Evolutionary conservation across 441 rosid species (phyloP).

Genomic region (Adansonia gregorii): DNA sequence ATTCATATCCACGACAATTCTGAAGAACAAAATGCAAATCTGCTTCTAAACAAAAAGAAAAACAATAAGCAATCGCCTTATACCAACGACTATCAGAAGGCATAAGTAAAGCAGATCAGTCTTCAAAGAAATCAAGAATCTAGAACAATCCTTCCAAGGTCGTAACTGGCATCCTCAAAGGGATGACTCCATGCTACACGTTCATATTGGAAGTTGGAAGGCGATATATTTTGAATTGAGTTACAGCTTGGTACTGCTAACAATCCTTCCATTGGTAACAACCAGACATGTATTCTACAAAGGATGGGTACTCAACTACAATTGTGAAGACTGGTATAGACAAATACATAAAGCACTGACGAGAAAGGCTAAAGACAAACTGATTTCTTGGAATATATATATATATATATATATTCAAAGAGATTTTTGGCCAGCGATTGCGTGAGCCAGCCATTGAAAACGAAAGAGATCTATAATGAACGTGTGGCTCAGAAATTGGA

Average conservation of each 20-base stretch:
- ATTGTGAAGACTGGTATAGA: not conserved
- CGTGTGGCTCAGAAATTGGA: not conserved
- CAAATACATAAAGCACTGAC: conserved; percentile 1
- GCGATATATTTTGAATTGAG: not conserved
- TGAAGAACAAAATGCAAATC: not conserved
- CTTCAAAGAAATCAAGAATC: not conserved
- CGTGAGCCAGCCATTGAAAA: not conserved
- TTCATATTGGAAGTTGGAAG: not conserved
- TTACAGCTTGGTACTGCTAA: not conserved
- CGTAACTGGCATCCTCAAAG: not conserved
- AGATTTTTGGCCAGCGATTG: not conserved
- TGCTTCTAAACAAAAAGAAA: not conserved
- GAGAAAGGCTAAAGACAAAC: conserved; percentile 8
- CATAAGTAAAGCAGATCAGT: not conserved
- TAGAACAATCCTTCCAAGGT: no score
- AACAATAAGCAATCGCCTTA: not conserved
- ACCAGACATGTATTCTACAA: not conserved
- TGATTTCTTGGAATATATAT: not conserved
- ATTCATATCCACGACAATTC: conserved; percentile 17
- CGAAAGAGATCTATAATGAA: not conserved
- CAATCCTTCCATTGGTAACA: not conserved
- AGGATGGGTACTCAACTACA: not conserved
- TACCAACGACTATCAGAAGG: not conserved
- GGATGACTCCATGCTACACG: not conserved
- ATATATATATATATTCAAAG: not conserved